Conservation (phyloP, 352 stramenopile genomes). For the Albugo laibachii region DNA sequence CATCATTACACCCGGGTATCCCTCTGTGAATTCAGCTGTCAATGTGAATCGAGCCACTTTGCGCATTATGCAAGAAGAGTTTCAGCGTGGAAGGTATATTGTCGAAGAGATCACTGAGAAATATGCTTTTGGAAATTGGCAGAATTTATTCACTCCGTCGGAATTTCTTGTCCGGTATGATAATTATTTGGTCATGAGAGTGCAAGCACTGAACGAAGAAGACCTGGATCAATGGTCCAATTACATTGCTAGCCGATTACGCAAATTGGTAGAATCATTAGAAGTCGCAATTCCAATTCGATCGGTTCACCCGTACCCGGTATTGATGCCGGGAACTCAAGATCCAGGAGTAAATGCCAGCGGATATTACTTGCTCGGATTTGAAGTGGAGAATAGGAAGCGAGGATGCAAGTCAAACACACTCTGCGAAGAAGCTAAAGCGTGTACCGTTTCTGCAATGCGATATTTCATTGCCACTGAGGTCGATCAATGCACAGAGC, state of each 20-base stretch:
- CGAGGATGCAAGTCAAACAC: slow-evolving; percentile 7
- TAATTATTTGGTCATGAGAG: slow-evolving; percentile 51
- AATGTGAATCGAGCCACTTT: slow-evolving; percentile 70
- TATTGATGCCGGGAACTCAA: neutral
- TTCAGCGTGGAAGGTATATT: slow-evolving; percentile 46
- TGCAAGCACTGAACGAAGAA: slow-evolving; percentile 30
- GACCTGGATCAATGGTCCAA: slow-evolving; percentile 41
- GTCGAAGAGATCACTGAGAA: slow-evolving; percentile 13
- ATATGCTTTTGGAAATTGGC: slow-evolving; percentile 14
- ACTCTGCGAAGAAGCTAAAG: slow-evolving; percentile 9
- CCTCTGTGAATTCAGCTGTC: slow-evolving; percentile 61
- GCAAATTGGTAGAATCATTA: slow-evolving; percentile 67
- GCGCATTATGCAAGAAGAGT: slow-evolving; percentile 51
- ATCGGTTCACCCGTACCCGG: slow-evolving; percentile 24
- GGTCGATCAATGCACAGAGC: slow-evolving; percentile 26
- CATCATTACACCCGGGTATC: slow-evolving; percentile 73
- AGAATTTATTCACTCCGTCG: slow-evolving; percentile 46
- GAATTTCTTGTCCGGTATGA: slow-evolving; percentile 74
- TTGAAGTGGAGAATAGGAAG: slow-evolving; percentile 13
- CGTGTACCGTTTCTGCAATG: slow-evolving; percentile 28
- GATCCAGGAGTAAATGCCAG: neutral
- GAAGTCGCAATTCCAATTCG: slow-evolving; percentile 38
- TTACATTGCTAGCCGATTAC: slow-evolving; percentile 63
- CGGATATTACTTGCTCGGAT: slow-evolving; percentile 60
- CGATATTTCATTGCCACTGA: slow-evolving; percentile 71